Base-by-base conservation (phyloP, 176 grass and related monocot genomes). In the Zea mays region DNA sequence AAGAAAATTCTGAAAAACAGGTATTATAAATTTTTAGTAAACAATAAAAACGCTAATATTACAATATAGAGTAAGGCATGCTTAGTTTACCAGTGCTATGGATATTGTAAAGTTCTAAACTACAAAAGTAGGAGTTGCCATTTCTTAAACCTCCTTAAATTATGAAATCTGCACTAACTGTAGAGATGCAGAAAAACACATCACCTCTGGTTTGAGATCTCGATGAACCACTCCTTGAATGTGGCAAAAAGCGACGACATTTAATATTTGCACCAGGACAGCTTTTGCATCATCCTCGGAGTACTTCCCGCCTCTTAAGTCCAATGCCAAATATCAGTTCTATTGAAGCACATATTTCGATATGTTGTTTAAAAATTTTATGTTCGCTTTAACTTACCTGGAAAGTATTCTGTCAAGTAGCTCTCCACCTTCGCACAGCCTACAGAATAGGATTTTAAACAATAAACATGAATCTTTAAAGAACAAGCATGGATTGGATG, bases 181-280 rank as follows among this genome's bases (percentile, higher is more conserved):
- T 16, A 68, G 42, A 65, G 43, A 70, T 51, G 73, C 14, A 61
- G 4, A 12, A 10, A 78, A 66, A 11, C 65, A 57, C 48, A 62
- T 75, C 78, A 93, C 91, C 91, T 93, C 91, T 55, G 91, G 91
- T 72, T 93, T 93, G 44, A 93, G 91, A 90, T 93, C 91, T 40
- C 91, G 72, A 83, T 93, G 91, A 71, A 93, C 91, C 67, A 93
- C 91, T 73, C 91, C 91, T 86, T 93, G 91, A 62, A 93, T 87
- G 86, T 93, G 91, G 73, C 85, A 93, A 86, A 93, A 93, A 17
- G 91, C 79, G 62, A 90, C 91, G 11, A 93, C 91, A 67, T 74
- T 90, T 56, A 93, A 85, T 81, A 93, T 88, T 72, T 93, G 91
- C 48, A 88, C 85, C 56, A 93, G 65, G 68, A 93, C 88, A 75